Base-by-base conservation (phyloP, 805 yeast species). In the Sugiyamaella qingdaonensis region DNA sequence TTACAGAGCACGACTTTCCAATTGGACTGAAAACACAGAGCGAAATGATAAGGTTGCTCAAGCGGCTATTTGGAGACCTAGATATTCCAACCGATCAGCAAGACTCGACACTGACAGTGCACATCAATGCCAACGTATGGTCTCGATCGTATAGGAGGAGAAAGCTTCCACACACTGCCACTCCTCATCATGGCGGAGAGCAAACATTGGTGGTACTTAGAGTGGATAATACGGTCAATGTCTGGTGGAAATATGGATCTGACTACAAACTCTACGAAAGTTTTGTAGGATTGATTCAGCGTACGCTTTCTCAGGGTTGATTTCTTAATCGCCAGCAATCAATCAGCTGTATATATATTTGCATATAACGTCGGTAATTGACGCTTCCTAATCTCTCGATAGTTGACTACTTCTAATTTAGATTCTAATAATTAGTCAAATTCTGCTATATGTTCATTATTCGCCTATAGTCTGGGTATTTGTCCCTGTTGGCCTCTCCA, bases 111-210 rank as follows among this genome's bases (percentile, higher is more conserved):
- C 14, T 37, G 13, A 19, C 18, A 14, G 46, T 51, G 19, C n/a
- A 11, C 29, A 48, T 33, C 37, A 14, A 16, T 14, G 49, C 49
- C 18, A 53, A 53, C 27, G 56, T 54, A 18, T 59, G 62, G 62
- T 54, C 61, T 9, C 34, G 62, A 27, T n/a, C 51, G n/a, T 58
- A 43, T 46, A 44, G 61, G n/a, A 41, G 62, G 10, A 45, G 19
- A 29, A 33, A 18, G 13, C 29, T 42, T 8, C 45, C 27, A 27
- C 10, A 19, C 11, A 16, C 24, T n/a, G 37, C 4, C 32, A 10
- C 16, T 9, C 36, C 29, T 35, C 21, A 27, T 5, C 13, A 31
- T 24, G 18, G 47, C 11, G 10, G 31, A 24, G 16, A 13, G 16
- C n/a, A 14, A 13, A 13, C 37, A 4, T 14, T 9, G 7, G 37